Percentiles rank a stretch among this genome's conserved stretches.
These are phyloP conservation scores for Lodderomyces margitis DNA, from an alignment of 1,139 yeast genomes.

Conservation along the genomic window DNA sequence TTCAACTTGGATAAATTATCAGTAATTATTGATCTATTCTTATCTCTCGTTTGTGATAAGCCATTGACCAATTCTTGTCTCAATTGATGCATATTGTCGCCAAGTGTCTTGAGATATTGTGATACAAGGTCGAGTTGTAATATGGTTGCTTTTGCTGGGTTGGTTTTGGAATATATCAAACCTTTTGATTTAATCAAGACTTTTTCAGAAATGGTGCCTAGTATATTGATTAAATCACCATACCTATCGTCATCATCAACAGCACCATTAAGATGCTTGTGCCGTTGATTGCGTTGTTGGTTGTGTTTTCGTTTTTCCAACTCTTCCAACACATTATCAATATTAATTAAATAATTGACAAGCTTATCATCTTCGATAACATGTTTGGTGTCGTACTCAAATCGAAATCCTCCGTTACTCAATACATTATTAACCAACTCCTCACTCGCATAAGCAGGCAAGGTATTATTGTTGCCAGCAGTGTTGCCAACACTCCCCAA, in stretches of 20 bases:
- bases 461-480: not conserved
- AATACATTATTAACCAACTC: constrained; percentile 19
- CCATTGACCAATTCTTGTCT: constrained; percentile 12
- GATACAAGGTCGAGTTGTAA: constrained; percentile 11
- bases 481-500: not conserved
- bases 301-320: constrained; percentile 7
- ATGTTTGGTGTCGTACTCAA: constrained; percentile 15
- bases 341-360: constrained; percentile 31
- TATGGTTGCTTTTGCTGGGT: constrained; percentile 7
- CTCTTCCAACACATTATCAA: constrained; percentile 32
- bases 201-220: constrained; percentile 12
- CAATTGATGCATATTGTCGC: constrained; percentile 10
- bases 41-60: constrained; percentile 19
- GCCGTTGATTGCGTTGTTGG: constrained; percentile 15
- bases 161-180: constrained; percentile 7
- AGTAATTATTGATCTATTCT: constrained; percentile 28
- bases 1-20: constrained; percentile 29
- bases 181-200: constrained; percentile 8
- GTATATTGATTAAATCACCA: constrained; percentile 12
- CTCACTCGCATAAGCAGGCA: constrained; percentile 8
- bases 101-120: constrained; percentile 13
- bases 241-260: constrained; percentile 3
- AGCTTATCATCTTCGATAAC: constrained; percentile 26
- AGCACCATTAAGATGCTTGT: not conserved
- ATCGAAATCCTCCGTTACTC: constrained; percentile 25